Evolutionary conservation across 2,329 filamentous ascomycete species (phyloP).

Genomic region (Plectosphaerella plurivora): DNA sequence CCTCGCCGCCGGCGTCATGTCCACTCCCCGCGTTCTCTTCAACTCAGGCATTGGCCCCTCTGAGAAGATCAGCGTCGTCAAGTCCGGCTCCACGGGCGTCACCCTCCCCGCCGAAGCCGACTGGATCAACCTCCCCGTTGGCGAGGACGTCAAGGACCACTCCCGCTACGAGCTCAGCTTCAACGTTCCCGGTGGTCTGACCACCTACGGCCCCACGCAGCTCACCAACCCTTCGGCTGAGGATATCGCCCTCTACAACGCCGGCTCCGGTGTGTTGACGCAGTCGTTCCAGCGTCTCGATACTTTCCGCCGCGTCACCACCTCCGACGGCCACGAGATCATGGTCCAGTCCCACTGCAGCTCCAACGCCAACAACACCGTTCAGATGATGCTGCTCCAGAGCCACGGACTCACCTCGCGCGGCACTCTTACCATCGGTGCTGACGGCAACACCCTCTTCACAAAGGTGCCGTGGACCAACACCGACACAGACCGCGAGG

Average conservation of each 20-base stretch:
- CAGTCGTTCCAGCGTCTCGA: constrained; percentile 17
- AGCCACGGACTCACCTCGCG: constrained; percentile 18
- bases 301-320: constrained; percentile 16
- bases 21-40: constrained; percentile 43
- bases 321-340: constrained; percentile 15
- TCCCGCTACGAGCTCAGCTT: constrained; percentile 20
- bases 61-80: constrained; percentile 38
- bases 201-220: constrained; percentile 10
- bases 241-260: constrained; percentile 14
- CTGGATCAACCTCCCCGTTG: constrained; percentile 57
- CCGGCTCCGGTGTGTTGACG: constrained; percentile 15
- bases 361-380: constrained; percentile 10
- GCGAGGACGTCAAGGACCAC: constrained; percentile 54
- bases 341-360: constrained; percentile 18
- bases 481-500: constrained; percentile 15
- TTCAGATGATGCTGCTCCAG: constrained; percentile 16
- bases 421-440: constrained; percentile 16
- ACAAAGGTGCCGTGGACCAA: constrained; percentile 15
- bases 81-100: constrained; percentile 36
- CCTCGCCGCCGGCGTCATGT: constrained; percentile 13
- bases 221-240: constrained; percentile 6
- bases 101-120: constrained; percentile 43
- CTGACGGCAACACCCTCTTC: constrained; percentile 16
- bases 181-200: constrained; percentile 11
- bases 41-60: constrained; percentile 51